Percentiles rank a stretch among this genome's conserved stretches.
Evolutionary conservation across 140 eudicot species (phyloP).

Genomic region (Senecio squalidus): DNA sequence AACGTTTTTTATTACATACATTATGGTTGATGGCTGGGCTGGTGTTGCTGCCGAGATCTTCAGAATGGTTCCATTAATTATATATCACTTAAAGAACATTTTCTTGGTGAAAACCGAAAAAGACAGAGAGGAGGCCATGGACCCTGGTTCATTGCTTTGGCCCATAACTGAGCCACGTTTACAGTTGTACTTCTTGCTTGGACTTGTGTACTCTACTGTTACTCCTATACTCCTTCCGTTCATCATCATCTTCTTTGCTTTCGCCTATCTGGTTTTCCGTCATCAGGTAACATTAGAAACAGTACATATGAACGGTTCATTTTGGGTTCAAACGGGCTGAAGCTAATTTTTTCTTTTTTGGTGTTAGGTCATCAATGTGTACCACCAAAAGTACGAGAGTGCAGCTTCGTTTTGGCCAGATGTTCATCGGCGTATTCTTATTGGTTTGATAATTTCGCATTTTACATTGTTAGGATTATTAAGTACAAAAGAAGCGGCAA

Average conservation of each 20-base stretch:
- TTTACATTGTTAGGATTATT: slow-evolving; percentile 63
- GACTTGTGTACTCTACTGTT: slow-evolving; percentile 73
- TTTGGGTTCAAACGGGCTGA: too few relatives aligned
- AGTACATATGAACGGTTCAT: too few relatives aligned
- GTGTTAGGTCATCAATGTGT: slow-evolving; percentile 73
- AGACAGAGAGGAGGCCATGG: slow-evolving; percentile 93
- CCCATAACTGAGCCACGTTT: slow-evolving; percentile 80
- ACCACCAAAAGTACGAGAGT: slow-evolving; percentile 80
- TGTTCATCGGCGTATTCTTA: slow-evolving; percentile 66
- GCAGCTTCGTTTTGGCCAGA: slow-evolving; percentile 92
- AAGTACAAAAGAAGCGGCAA: slow-evolving; percentile 57
- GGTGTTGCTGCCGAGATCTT: slow-evolving; percentile 89
- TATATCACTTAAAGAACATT: slow-evolving; percentile 78
- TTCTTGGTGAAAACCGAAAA: slow-evolving; percentile 84
- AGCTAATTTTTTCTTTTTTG: too few relatives aligned
- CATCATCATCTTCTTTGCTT: slow-evolving; percentile 78
- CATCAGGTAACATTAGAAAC: slow-evolving; percentile 93
- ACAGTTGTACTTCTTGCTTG: slow-evolving; percentile 82
- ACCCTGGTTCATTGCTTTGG: slow-evolving; percentile 74
- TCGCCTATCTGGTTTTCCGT: slow-evolving; percentile 76
- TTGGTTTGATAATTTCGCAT: slow-evolving; percentile 68
- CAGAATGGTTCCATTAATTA: slow-evolving; percentile 63
- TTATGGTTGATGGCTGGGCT: slow-evolving; percentile 99
- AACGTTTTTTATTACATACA: slow-evolving; percentile 74
- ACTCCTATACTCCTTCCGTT: slow-evolving; percentile 90